Conservation (phyloP, 2,329 filamentous ascomycete species). For the Neofusicoccum sp. region DNA sequence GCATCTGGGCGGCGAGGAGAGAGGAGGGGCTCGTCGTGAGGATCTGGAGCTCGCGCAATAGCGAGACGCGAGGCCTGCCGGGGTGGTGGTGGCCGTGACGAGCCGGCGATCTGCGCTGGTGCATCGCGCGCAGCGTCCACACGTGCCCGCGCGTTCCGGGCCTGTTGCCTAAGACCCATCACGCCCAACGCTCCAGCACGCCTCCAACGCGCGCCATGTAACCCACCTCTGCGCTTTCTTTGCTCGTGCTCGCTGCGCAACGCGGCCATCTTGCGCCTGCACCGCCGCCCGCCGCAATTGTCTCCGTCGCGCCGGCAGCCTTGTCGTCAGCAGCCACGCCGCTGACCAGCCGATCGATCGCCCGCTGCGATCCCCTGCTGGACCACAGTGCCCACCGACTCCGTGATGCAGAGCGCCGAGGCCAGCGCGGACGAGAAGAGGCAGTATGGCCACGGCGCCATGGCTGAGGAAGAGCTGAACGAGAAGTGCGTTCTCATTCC, state of each 20-base stretch:
- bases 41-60: no score
- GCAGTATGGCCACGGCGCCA: constrained; percentile 47
- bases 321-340: neutral
- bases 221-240: neutral
- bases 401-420: constrained; percentile 40
- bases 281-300: no score
- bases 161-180: constrained; percentile 1
- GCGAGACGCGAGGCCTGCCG: neutral
- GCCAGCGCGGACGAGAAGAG: constrained; percentile 47
- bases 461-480: constrained; percentile 49
- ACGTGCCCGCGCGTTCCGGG: constrained; percentile 6
- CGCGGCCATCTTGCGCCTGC: no score
- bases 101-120: neutral
- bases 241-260: no score
- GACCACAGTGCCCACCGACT: neutral
- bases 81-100: constrained; percentile 1
- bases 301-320: neutral
- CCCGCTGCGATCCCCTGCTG: neutral
- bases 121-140: neutral
- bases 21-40: neutral
- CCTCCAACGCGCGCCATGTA: neutral
- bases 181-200: neutral
- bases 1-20: neutral
- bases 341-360: constrained; percentile 3
- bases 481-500: constrained; percentile 41